Base-by-base conservation (phyloP, 2,329 filamentous ascomycete genomes). In the Leptographium wingfieldii region DNA sequence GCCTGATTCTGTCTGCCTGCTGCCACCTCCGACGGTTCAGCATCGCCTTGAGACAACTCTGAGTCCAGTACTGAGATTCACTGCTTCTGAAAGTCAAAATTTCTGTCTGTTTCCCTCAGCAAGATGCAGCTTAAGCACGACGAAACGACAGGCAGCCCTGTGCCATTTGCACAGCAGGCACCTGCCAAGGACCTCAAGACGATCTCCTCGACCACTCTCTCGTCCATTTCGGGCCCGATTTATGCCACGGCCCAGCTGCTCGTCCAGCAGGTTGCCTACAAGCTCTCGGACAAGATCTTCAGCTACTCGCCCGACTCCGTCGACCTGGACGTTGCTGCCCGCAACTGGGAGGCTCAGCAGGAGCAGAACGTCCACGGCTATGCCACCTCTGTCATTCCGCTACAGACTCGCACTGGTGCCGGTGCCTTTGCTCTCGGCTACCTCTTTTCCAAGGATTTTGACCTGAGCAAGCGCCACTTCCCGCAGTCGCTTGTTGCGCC, bases 401-500 rank as follows among this genome's bases (percentile, higher is more conserved):
- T 96, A 69, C 88, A 99, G 77, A 95, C 92, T 52, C 83, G 94
- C 59, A 83, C 87, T 60, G 94, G 94, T 61, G 94, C 94, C 58
- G 94, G 92, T 60, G 85, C 88, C 65, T 88, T 97, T 69, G 91
- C 94, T 27, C 81, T 99, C 56, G 94, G 94, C 60, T 99, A 99
- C 76, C 89, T 97, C 72, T 99, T 97, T 80, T 96, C 92, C 63
- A 90, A 90, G 69, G 94, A 99, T 74, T 96, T 96, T 69, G 92
- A 97, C 72, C 74, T 96, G 68, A 84, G 82, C 77, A 96, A 94
- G 80, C 85, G 92, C 66, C 85, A 94, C 70, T 85, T 96, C 61
- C 92, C 94, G 3, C 94, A 99, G 79, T 86, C 90, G 19, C 85
- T 99, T 64, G 76, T 99, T 64, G 92, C 91, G 11, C 90, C 91